Percentiles rank a stretch among this genome's conserved stretches.
Conservation (phyloP, 2,329 filamentous ascomycete genomes). For the Remersonia thermophila region DNA sequence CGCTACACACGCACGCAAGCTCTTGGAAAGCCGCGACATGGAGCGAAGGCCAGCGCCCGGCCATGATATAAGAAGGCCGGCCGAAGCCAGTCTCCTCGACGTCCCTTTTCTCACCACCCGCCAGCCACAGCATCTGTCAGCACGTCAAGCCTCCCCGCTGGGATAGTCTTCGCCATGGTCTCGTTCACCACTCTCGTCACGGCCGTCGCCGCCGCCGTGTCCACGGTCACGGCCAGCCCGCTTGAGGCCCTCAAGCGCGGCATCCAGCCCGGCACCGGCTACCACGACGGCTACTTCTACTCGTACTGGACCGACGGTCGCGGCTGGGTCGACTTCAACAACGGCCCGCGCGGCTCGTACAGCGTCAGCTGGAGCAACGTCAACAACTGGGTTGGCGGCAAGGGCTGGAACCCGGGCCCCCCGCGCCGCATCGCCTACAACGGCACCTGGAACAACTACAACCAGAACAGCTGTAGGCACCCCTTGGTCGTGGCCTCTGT, state of each 20-base stretch:
- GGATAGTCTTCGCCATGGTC: slow-evolving; percentile 4
- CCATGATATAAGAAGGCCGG: no score
- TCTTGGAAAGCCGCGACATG: no score
- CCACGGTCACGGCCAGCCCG: slow-evolving; percentile 7
- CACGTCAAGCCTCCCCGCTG: no score
- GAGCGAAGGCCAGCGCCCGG: no score
- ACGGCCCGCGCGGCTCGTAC: slow-evolving; percentile 29
- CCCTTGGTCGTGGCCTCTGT: no score
- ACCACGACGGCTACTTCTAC: slow-evolving; percentile 31
- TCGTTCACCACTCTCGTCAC: slow-evolving; percentile 7
- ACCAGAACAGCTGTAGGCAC: slow-evolving; percentile 13
- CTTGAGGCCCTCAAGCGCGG: slow-evolving; percentile 8
- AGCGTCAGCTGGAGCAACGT: slow-evolving; percentile 29
- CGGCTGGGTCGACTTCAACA: slow-evolving; percentile 29
- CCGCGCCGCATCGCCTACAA: slow-evolving; percentile 18
- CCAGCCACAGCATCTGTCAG: no score
- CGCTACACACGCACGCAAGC: no score
- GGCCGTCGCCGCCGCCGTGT: slow-evolving; percentile 2
- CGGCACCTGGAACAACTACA: slow-evolving; percentile 21
- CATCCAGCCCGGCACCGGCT: slow-evolving; percentile 15
- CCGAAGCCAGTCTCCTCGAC: no score
- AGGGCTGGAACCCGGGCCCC: slow-evolving; percentile 43
- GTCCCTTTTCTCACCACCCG: no score
- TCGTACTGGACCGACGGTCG: slow-evolving; percentile 32
- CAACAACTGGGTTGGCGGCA: slow-evolving; percentile 44